Evolutionary conservation across 2,329 filamentous ascomycete species (phyloP).

Genomic region (Aspergillus unguis): DNA sequence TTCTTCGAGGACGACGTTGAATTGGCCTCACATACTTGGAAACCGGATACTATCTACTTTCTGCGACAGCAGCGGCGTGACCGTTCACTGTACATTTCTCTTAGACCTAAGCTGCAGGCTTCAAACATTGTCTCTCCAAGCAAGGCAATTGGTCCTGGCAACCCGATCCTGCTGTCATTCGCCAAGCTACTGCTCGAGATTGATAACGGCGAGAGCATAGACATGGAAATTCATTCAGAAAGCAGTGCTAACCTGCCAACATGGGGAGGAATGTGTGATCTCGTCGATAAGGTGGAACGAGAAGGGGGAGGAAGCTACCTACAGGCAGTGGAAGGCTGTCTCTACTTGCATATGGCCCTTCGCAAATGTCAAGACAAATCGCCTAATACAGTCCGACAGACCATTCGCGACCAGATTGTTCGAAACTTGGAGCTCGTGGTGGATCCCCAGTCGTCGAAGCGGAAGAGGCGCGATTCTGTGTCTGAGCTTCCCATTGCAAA

Average conservation of each 20-base stretch:
- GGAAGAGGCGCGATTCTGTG: conserved; percentile 1
- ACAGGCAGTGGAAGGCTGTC: conserved; percentile 2
- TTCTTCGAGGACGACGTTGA: conserved; percentile 7
- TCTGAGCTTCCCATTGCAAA: not conserved
- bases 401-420: conserved; percentile 1
- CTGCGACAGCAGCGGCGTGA: not conserved
- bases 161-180: conserved; percentile 3
- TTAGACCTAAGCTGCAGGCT: not conserved
- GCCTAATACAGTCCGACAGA: not conserved
- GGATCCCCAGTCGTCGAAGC: not conserved
- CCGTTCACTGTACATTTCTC: conserved; percentile 1
- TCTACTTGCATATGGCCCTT: not conserved
- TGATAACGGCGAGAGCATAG: conserved; percentile 2
- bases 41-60: conserved; percentile 2
- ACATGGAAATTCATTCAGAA: conserved; percentile 1
- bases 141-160: not conserved
- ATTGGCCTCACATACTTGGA: not conserved
- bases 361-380: not conserved
- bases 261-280: conserved; percentile 1
- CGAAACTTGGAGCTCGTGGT: not conserved
- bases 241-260: not conserved
- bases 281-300: not conserved
- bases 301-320: not conserved
- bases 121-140: not conserved
- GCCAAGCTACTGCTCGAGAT: conserved; percentile 4